phyloP scores from a whole-genome alignment of 306 rosid species.

The Medicago lupulina region DNA sequence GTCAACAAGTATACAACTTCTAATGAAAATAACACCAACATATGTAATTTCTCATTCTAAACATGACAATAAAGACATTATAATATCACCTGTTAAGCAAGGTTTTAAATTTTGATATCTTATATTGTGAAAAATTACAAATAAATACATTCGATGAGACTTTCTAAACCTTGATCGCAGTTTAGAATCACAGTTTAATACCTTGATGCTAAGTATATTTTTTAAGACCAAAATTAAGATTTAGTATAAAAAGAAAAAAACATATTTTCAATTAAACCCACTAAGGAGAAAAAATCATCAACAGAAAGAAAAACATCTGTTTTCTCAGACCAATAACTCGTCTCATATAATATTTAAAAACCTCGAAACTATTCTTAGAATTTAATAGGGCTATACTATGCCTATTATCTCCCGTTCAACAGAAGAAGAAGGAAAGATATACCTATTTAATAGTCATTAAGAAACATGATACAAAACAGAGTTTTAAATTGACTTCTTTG shows the following conservation, averaged over 20 bases:
- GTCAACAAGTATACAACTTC: slow-evolving; percentile 18
- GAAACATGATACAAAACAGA: too few relatives aligned
- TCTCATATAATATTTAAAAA: background rate
- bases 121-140: background rate
- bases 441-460: too few relatives aligned
- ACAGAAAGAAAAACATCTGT: background rate
- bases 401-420: slow-evolving; percentile 5
- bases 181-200: background rate
- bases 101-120: slow-evolving; percentile 1
- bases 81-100: background rate
- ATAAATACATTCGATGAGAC: background rate
- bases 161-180: background rate
- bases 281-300: background rate
- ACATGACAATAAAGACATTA: background rate
- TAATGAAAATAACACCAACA: background rate
- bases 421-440: too few relatives aligned
- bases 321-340: background rate
- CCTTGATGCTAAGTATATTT: slow-evolving; percentile 4
- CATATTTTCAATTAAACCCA: background rate
- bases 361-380: background rate
- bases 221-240: background rate
- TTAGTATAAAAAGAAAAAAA: background rate
- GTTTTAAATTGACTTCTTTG: too few relatives aligned
- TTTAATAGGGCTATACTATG: background rate
- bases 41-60: slow-evolving; percentile 15